These are phyloP conservation scores for Halophytophthora polymorphica DNA, from an alignment of 352 stramenopile genomes.

Conservation along the genomic window DNA sequence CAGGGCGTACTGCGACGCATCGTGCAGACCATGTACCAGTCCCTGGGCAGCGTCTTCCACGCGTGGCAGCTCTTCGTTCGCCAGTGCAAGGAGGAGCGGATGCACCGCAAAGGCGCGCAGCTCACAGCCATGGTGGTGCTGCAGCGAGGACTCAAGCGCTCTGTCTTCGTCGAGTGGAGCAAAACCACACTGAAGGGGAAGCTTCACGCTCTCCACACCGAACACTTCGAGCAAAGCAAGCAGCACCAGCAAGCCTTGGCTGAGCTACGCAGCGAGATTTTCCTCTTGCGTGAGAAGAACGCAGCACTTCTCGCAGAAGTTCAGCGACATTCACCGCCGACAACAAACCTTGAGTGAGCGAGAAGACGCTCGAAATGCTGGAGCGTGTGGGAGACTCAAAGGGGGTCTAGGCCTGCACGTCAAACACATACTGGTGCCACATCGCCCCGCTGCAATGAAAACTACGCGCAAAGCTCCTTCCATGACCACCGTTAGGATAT, in stretches of 20 bases:
- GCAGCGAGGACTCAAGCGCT: constrained; percentile 41
- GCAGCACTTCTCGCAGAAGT: constrained; percentile 15
- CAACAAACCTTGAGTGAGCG: background rate
- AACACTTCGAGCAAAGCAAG: constrained; percentile 17
- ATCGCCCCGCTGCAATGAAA: too few species aligned
- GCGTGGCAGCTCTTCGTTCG: constrained; percentile 43
- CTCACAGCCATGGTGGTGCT: constrained; percentile 51
- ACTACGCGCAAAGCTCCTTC: too few species aligned
- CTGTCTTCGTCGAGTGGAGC: constrained; percentile 55
- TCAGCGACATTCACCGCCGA: background rate
- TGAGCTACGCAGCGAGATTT: constrained; percentile 36
- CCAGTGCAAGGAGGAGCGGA: constrained; percentile 31
- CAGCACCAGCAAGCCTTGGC: constrained; percentile 32
- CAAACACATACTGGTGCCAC: too few species aligned
- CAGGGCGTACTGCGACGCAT: constrained; percentile 46
- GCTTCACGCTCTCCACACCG: constrained; percentile 23
- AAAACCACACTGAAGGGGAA: constrained; percentile 24
- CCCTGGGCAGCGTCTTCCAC: constrained; percentile 50
- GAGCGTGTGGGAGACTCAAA: too few species aligned
- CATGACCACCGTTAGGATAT: too few species aligned
- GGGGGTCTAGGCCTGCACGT: too few species aligned
- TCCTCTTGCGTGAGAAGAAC: constrained; percentile 36
- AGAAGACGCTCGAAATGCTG: too few species aligned
- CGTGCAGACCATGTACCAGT: constrained; percentile 50
- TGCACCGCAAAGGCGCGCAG: constrained; percentile 48